These are phyloP conservation scores for Triticum monococcum DNA, from an alignment of 176 grass and related monocot species.

Conservation along the genomic window DNA sequence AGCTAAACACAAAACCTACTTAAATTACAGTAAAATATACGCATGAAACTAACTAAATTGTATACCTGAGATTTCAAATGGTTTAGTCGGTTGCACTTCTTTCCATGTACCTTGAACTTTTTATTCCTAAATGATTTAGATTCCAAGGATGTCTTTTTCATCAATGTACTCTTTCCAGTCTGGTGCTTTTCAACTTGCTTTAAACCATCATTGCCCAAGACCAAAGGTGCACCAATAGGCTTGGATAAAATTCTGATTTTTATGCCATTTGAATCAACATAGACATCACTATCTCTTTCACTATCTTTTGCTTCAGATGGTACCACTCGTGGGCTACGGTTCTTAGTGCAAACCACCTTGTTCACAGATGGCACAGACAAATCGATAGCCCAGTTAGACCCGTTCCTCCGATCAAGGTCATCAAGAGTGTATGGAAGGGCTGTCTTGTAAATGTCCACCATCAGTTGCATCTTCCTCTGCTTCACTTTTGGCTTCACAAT, in stretches of 20 bases:
- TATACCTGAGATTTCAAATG: slow-evolving; percentile 67
- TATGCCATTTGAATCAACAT: slow-evolving; percentile 95
- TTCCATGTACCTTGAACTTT: slow-evolving; percentile 62
- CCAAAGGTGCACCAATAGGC: slow-evolving; percentile 29
- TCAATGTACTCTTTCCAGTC: slow-evolving; percentile 43
- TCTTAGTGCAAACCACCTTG: slow-evolving; percentile 34
- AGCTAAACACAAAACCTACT: slow-evolving; percentile 8
- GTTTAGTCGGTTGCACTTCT: slow-evolving; percentile 49
- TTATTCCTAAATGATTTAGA: slow-evolving; percentile 54
- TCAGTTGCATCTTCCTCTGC: slow-evolving; percentile 80
- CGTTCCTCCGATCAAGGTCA: slow-evolving; percentile 94
- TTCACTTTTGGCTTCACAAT: slow-evolving; percentile 64
- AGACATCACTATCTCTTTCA: slow-evolving; percentile 62
- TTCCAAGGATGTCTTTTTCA: slow-evolving; percentile 30
- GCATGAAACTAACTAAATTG: slow-evolving; percentile 15
- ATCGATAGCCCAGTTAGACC: slow-evolving; percentile 72
- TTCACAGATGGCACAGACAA: slow-evolving; percentile 23
- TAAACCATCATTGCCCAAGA: slow-evolving; percentile 43
- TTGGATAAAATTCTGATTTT: slow-evolving; percentile 88
- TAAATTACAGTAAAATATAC: slow-evolving; percentile 13
- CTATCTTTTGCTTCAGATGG: slow-evolving; percentile 40
- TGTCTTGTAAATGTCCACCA: slow-evolving; percentile 79
- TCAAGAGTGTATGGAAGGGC: slow-evolving; percentile 71
- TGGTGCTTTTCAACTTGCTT: slow-evolving; percentile 46
- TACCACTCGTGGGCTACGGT: slow-evolving; percentile 36